Base-by-base conservation (phyloP, 1,139 yeast genomes). In the Blastobotrys serpentis region DNA sequence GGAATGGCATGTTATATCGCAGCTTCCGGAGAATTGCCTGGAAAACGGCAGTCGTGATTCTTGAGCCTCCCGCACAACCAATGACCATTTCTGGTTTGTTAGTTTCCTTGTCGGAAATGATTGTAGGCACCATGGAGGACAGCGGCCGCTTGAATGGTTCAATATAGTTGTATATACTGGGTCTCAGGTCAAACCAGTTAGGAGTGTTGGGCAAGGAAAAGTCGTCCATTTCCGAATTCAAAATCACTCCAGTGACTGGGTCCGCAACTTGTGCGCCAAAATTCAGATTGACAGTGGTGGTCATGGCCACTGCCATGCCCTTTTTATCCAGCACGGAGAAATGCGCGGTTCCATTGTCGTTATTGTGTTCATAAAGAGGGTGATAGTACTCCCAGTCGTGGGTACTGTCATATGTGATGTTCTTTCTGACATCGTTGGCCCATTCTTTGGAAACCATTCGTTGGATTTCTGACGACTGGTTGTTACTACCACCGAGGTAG, bases 151-250 rank as follows among this genome's bases (percentile, higher is more conserved):
- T 85, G 52, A 69, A 75, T 0, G 96, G 95, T 36, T 73, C 74
- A 25, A 89, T 78, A 62, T 78, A 86, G 66, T 92, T 92, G 72
- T 77, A 85, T 18, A 81, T 71, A 0, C 96, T 87, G 0, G 98
- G 96, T 4, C 81, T 76, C 46, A 90, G 75, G 25, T 83, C 84
- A 66, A 89, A 92, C 11, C 90, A 84, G 67, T 92, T 92, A 32
- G 78, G 73, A 5, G 74, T 67, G 6, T 66, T 62, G 0, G 95
- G 92, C 36, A 79, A 73, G n/a, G 95, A 84, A 61, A 92, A 92
- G 65, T 92, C 98, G 66, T 92, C 97, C 97, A 92, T 90, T 65
- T 92, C 89, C 57, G 88, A 83, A 69, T 92, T 92, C 60, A 92
- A 70, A 6, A 92, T 75, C 11, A 92, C 72, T 1, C 98, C 98